phyloP scores from a whole-genome alignment of 1,284 basidiomycete species.

The Cryptococcus hybrid region DNA sequence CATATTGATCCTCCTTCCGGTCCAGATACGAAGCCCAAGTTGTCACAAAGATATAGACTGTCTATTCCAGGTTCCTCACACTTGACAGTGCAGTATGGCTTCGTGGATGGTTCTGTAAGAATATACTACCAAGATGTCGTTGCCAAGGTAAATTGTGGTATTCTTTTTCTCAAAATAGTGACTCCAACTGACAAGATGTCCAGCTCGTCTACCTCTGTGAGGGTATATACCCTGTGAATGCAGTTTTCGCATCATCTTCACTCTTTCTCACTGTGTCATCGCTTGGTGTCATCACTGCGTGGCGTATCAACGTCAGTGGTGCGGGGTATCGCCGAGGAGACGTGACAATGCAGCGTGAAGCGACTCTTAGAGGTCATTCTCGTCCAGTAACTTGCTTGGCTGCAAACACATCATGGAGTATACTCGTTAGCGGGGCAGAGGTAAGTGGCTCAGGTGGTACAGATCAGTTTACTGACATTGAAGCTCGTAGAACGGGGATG shows the following conservation, averaged over 20 bases:
- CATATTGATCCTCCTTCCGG: conserved; percentile 49
- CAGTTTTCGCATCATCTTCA: conserved; percentile 68
- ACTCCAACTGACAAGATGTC: conserved; percentile 10
- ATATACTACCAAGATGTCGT: conserved; percentile 53
- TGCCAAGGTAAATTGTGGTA: conserved; percentile 56
- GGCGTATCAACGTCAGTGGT: conserved; percentile 58
- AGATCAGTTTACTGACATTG: neutral
- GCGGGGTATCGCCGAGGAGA: conserved; percentile 33
- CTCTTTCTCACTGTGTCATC: conserved; percentile 72
- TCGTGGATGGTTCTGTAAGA: conserved; percentile 38
- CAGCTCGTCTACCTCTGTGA: conserved; percentile 74
- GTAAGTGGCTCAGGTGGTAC: conserved; percentile 19
- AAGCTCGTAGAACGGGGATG: conserved; percentile 63
- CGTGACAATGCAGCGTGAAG: conserved; percentile 56
- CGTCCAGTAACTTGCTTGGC: conserved; percentile 66
- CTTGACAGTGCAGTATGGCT: conserved; percentile 45
- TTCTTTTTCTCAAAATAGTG: neutral
- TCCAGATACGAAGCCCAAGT: conserved; percentile 26
- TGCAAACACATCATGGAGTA: conserved; percentile 76
- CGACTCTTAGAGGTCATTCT: conserved; percentile 75
- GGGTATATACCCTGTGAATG: conserved; percentile 67
- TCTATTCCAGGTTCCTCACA: conserved; percentile 17
- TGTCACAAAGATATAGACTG: conserved; percentile 28
- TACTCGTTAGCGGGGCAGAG: conserved; percentile 77
- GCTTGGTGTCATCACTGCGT: conserved; percentile 73